phyloP scores from a whole-genome alignment of 768 basidiomycete genomes.

The Russula virescens region DNA sequence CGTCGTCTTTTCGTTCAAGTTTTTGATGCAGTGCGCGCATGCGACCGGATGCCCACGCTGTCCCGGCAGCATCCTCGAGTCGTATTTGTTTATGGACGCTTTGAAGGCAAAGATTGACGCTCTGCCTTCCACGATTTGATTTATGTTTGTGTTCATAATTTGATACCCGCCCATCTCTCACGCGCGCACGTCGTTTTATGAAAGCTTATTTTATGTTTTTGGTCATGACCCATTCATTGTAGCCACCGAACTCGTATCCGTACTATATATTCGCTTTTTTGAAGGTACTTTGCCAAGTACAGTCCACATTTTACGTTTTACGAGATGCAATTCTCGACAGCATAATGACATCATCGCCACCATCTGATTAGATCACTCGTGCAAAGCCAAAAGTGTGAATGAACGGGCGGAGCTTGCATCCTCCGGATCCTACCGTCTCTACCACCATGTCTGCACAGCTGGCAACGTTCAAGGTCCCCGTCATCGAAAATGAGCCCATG shows the following conservation, averaged over 20 bases:
- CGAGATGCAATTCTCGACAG: too few relatives aligned
- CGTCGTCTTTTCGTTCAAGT: constrained; percentile 54
- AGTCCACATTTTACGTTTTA: too few relatives aligned
- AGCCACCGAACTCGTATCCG: not conserved
- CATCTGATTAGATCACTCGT: not conserved
- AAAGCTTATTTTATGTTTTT: too few relatives aligned
- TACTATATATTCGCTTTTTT: not conserved
- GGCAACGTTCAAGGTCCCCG: constrained; percentile 80
- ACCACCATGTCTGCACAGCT: constrained; percentile 50
- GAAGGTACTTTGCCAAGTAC: too few relatives aligned
- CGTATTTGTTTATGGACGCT: constrained; percentile 47
- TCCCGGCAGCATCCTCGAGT: constrained; percentile 58
- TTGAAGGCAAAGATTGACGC: constrained; percentile 56
- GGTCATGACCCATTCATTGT: too few relatives aligned
- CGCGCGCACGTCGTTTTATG: not conserved
- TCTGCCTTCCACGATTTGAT: constrained; percentile 41
- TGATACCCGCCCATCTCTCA: not conserved
- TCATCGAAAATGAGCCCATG: constrained; percentile 91
- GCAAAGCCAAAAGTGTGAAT: too few relatives aligned
- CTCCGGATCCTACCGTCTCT: not conserved
- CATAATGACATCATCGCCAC: not conserved
- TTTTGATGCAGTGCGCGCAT: constrained; percentile 47
- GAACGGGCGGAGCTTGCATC: constrained; percentile 13
- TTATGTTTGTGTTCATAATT: not conserved
- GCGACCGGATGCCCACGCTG: constrained; percentile 56